Base-by-base conservation (phyloP, 2,329 filamentous ascomycete genomes). In the Paramyrothecium roridum region DNA sequence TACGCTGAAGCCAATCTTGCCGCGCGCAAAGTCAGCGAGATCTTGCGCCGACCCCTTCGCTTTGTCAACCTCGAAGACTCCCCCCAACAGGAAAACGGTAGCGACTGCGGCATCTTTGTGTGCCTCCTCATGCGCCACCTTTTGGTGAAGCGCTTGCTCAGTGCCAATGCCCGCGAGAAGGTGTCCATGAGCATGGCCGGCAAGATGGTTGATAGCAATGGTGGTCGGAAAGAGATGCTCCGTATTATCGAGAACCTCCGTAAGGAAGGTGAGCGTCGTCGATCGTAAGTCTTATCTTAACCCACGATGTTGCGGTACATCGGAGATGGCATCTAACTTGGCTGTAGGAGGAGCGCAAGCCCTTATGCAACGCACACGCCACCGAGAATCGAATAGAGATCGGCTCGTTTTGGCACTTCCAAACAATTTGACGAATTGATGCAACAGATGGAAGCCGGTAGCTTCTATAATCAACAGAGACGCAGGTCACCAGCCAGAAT, bases 31-130 rank as follows among this genome's bases (percentile, higher is more conserved):
- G 79, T 99, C 47, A 80, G 83, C 23, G 76, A 78, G 33, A 76
- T 98, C 30, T 80, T 98, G 1, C 79, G 81, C 34, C 82, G 83
- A 55, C 79, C 79, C 6, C 74, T 96, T 19, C 80, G 86, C 20
- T 97, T 96, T 68, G 83, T 93, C 66, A 86, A 93, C 70, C 80
- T 99, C 54, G 80, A 88, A 0, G 93, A 98, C 67, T 89, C 86
- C 11, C 95, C 95, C 0, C 89, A 96, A 65, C 95, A 99, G 71
- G 88, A 93, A 63, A 98, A 98, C 63, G 86, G 89, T 23, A 93
- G 85, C 67, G 95, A 99, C 73, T 99, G 95, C 64, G 95, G 95
- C 19, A 91, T 99, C 1, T 98, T 93, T 70, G 95, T 99, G 3
- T 98, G 95, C 71, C 83, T 98, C 61, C 82, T 93, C 59, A 99